Conservation (phyloP, 768 basidiomycete genomes). For the Mycena indigotica region DNA sequence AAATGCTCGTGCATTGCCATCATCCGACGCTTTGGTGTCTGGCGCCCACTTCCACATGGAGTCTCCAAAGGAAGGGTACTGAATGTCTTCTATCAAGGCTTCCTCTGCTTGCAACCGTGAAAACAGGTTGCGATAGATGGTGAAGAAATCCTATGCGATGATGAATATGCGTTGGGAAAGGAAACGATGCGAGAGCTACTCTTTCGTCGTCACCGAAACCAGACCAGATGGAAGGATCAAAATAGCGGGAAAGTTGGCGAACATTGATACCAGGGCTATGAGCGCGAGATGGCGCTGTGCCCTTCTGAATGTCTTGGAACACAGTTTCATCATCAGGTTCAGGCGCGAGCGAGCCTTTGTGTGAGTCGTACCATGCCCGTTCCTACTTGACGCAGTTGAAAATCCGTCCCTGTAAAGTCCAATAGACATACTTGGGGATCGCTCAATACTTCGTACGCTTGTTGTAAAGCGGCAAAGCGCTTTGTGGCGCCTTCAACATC, state of each 20-base stretch:
- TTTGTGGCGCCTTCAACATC: slow-evolving; percentile 85
- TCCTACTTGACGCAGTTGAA: slow-evolving; percentile 63
- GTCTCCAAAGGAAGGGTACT: slow-evolving; percentile 84
- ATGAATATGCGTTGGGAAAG: not conserved
- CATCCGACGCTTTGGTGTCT: slow-evolving; percentile 47
- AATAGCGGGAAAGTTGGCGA: slow-evolving; percentile 81
- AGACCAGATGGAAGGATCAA: slow-evolving; percentile 70
- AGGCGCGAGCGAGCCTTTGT: slow-evolving; percentile 76
- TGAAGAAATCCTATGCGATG: slow-evolving; percentile 78
- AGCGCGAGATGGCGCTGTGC: slow-evolving; percentile 54
- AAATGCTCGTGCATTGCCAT: slow-evolving; percentile 73
- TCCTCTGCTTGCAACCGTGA: slow-evolving; percentile 83
- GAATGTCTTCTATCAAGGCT: slow-evolving; percentile 42
- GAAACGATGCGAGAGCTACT: slow-evolving; percentile 39
- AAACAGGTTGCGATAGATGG: slow-evolving; percentile 87
- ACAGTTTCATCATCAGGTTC: slow-evolving; percentile 84
- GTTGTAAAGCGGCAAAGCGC: slow-evolving; percentile 85
- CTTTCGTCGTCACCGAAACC: slow-evolving; percentile 64
- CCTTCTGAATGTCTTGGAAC: slow-evolving; percentile 82
- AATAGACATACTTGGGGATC: slow-evolving; percentile 80
- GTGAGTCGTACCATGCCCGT: slow-evolving; percentile 97
- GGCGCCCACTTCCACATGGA: slow-evolving; percentile 74
- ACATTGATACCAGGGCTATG: slow-evolving; percentile 78
- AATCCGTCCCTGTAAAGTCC: not conserved
- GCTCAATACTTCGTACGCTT: slow-evolving; percentile 96